Base-by-base conservation (phyloP, 2,329 filamentous ascomycete genomes). In the Plenodomus tracheiphilus region DNA sequence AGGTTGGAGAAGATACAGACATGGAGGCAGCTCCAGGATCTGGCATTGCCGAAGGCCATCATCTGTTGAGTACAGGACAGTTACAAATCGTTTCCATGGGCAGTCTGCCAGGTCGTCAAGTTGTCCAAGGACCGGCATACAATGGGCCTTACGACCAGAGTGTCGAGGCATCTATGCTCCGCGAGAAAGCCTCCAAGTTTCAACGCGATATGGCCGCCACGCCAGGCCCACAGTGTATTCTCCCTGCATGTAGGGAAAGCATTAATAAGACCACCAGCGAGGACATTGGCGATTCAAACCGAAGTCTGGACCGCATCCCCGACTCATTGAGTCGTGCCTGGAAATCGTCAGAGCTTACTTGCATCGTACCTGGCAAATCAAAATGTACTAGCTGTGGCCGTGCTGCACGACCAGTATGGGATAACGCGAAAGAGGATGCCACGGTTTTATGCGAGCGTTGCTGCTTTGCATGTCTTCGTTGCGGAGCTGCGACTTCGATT, bases 121-220 rank as follows among this genome's bases (percentile, higher is more conserved):
- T 72, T 8, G 70, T 79, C 0, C 77, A 79, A 60, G 77, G 77
- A 1, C 66, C 66, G 0, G 62, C 64, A 2, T 79, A 80, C 45
- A 22, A 35, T 6, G 76, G 76, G 0, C 75, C 75, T 2, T 75
- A 64, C 32, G 62, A 70, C 45, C 22, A 37, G 2, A 49, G 54
- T 38, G 17, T 65, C 34, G 59, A 71, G 48, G 62, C 64, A 5
- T 47, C 58, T 3, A 46, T 56, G 37, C 51, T 70, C 28, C 57
- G 65, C 39, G 46, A 61, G 16, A 56, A 70, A 46, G 68, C 74
- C 0, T 39, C 56, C 1, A 44, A 54, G 2, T 72, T 74, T 30
- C 75, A 78, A 43, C 40, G 49, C 2, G 58, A 46, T 2, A 53
- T 75, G 17, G 32, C 52, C 2, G 10, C 43, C 20, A 19, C 44